Conservation (phyloP, 768 basidiomycete genomes). For the Russula earlei region DNA sequence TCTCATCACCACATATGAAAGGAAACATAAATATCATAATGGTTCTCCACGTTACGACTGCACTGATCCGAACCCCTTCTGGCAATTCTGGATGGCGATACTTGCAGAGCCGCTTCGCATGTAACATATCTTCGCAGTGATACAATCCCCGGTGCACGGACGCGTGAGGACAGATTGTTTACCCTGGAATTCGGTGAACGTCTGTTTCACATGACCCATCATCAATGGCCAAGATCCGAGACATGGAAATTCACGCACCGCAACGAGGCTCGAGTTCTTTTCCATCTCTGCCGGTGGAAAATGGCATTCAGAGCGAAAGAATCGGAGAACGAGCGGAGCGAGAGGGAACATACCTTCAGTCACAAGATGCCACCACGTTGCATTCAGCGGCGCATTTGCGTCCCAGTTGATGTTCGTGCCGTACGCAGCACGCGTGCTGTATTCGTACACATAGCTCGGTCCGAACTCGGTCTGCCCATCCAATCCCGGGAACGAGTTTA, state of each 20-base stretch:
- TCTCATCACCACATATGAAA: too few species aligned
- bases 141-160: slow-evolving; percentile 52
- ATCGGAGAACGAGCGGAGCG: not conserved
- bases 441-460: slow-evolving; percentile 55
- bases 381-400: slow-evolving; percentile 58
- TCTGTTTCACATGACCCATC: slow-evolving; percentile 28
- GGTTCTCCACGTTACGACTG: slow-evolving; percentile 37
- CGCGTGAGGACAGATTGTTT: slow-evolving; percentile 49
- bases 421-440: slow-evolving; percentile 60
- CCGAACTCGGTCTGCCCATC: slow-evolving; percentile 48
- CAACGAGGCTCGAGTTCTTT: slow-evolving; percentile 44
- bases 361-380: slow-evolving; percentile 76
- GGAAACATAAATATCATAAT: too few species aligned
- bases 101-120: slow-evolving; percentile 64
- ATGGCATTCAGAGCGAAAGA: not conserved
- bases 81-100: slow-evolving; percentile 52
- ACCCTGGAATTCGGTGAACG: slow-evolving; percentile 63
- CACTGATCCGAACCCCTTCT: slow-evolving; percentile 55
- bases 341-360: slow-evolving; percentile 47
- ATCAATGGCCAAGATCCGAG: not conserved
- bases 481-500: slow-evolving; percentile 46
- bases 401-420: slow-evolving; percentile 53
- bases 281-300: slow-evolving; percentile 43
- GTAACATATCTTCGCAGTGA: slow-evolving; percentile 64
- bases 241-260: slow-evolving; percentile 29